Evolutionary conservation across 768 basidiomycete genomes (phyloP).

Genomic region (Tephrocybe rancida): DNA sequence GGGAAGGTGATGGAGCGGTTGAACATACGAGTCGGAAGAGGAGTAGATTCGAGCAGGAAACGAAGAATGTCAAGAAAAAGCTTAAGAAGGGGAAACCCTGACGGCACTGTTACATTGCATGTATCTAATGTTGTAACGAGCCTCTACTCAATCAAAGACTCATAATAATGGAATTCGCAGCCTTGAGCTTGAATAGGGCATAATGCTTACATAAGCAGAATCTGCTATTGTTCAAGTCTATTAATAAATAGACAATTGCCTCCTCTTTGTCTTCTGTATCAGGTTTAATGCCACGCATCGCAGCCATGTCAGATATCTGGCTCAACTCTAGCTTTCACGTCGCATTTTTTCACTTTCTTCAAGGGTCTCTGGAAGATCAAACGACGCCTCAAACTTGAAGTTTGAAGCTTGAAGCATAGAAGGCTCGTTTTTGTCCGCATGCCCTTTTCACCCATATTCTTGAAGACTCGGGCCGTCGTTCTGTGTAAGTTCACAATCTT

Average conservation of each 20-base stretch:
- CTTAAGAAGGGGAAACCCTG: constrained; percentile 19
- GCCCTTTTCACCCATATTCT: constrained; percentile 22
- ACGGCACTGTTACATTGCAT: too few relatives aligned
- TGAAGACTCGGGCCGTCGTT: constrained; percentile 18
- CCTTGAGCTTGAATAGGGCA: too few relatives aligned
- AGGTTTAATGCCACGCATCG: background rate
- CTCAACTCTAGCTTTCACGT: background rate
- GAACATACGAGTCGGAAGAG: constrained; percentile 41
- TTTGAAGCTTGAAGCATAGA: background rate
- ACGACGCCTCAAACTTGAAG: background rate
- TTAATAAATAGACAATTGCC: too few relatives aligned
- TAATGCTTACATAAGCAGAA: background rate
- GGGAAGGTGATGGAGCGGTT: constrained; percentile 24
- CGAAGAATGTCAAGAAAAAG: constrained; percentile 43
- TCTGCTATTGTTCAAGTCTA: too few relatives aligned
- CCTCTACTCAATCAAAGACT: too few relatives aligned
- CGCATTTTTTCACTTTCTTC: background rate
- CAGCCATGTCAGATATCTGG: background rate
- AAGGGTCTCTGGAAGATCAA: constrained; percentile 12
- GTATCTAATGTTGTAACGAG: too few relatives aligned
- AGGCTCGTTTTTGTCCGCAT: constrained; percentile 1
- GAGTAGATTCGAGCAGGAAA: constrained; percentile 52
- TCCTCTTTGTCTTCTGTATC: constrained; percentile 4
- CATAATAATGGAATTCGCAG: too few relatives aligned
- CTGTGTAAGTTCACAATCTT: constrained; percentile 21